These are phyloP conservation scores for Ensete ventricosum DNA, from an alignment of 176 grass and related monocot species.

Conservation along the genomic window DNA sequence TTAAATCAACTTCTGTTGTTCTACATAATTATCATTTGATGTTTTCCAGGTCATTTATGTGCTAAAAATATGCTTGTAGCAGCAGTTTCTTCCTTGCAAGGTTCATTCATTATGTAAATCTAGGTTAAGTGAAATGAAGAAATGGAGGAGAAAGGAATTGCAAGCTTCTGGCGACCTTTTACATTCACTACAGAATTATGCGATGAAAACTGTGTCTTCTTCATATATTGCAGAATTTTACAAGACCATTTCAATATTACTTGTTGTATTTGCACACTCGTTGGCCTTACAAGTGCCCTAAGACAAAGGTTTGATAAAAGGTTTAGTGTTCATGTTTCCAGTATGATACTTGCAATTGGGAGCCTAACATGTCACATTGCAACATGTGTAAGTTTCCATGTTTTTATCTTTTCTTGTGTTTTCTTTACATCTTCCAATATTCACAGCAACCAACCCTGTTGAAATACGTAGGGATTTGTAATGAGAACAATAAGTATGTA, in stretches of 20 bases:
- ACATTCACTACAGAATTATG: conserved; percentile 3
- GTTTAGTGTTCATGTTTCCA: conserved; percentile 11
- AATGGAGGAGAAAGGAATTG: conserved; percentile 2
- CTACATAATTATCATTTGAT: background rate
- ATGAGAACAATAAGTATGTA: too few species aligned
- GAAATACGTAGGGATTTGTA: too few species aligned
- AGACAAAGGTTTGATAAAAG: conserved; percentile 8
- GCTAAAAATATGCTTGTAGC: background rate
- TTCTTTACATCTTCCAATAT: background rate
- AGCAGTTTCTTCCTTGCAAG: background rate
- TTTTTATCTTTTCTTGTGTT: background rate
- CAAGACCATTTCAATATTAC: conserved; percentile 7
- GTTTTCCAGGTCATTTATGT: background rate
- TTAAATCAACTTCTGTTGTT: background rate
- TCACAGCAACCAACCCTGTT: too few species aligned
- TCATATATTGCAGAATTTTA: conserved; percentile 14
- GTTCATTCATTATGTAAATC: background rate
- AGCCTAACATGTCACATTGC: background rate
- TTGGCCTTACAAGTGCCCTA: conserved; percentile 5
- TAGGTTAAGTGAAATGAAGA: background rate
- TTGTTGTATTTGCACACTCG: background rate
- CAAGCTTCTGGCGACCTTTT: conserved; percentile 3
- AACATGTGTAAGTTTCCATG: conserved; percentile 8
- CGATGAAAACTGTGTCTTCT: background rate
- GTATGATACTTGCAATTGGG: conserved; percentile 7